phyloP scores from a whole-genome alignment of 2,329 filamentous ascomycete species.

The Sordariomycetes sp. region DNA sequence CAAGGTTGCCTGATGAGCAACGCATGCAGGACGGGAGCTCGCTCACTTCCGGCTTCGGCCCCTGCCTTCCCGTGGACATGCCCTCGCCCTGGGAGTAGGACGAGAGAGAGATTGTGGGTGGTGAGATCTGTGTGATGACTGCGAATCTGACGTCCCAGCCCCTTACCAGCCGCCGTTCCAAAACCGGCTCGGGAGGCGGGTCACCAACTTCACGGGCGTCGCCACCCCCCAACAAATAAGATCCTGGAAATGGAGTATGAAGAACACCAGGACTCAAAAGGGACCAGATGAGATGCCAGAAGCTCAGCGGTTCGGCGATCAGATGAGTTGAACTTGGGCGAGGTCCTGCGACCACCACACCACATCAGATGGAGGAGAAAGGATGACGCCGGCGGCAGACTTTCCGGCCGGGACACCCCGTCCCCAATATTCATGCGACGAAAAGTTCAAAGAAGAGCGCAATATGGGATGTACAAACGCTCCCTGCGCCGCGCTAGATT shows the following conservation, averaged over 20 bases:
- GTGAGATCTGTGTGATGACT: conserved; percentile 1
- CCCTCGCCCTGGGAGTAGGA: too few species aligned
- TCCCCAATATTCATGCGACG: neutral
- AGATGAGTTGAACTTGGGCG: neutral
- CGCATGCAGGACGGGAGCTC: neutral
- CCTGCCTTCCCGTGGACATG: neutral
- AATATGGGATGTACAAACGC: neutral
- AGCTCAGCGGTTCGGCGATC: neutral
- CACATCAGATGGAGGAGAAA: neutral
- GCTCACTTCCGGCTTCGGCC: neutral
- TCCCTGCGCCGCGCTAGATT: neutral
- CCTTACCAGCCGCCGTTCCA: conserved; percentile 6
- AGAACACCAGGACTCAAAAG: neutral
- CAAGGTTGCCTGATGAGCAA: conserved; percentile 4
- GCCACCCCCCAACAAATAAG: neutral
- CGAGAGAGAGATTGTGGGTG: neutral
- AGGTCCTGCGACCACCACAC: neutral
- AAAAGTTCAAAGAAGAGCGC: neutral
- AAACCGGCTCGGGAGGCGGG: conserved; percentile 2
- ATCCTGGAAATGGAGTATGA: neutral
- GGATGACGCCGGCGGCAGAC: neutral
- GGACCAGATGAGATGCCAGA: neutral
- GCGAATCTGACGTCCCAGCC: conserved; percentile 4
- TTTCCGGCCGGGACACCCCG: neutral
- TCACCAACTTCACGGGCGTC: neutral